Conservation (phyloP, 352 stramenopile genomes). For the Albugo laibachii region DNA sequence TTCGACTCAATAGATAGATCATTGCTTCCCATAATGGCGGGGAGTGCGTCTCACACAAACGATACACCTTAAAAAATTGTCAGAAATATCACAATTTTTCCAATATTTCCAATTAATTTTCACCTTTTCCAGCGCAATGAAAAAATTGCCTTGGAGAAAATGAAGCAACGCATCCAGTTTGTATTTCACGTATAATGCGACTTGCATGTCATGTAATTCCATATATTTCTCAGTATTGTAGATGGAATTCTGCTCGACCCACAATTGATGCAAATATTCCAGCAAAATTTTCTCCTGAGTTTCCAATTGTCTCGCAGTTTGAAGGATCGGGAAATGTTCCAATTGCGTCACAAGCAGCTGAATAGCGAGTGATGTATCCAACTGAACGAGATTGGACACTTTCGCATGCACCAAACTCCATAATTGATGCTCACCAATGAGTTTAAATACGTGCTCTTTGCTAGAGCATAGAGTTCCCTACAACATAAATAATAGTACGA, state of each 20-base stretch:
- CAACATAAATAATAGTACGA: neutral
- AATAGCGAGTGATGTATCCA: constrained; percentile 42
- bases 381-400: constrained; percentile 53
- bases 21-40: constrained; percentile 68
- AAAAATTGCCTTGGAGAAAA: constrained; percentile 66
- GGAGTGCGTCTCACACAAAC: constrained; percentile 49
- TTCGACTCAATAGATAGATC: constrained; percentile 73
- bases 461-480: constrained; percentile 54
- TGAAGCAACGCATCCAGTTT: constrained; percentile 33
- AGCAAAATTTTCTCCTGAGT: constrained; percentile 40
- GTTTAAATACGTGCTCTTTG: constrained; percentile 70
- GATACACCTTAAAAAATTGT: constrained; percentile 24
- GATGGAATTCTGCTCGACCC: constrained; percentile 37
- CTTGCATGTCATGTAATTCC: constrained; percentile 48
- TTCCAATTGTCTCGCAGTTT: constrained; percentile 60
- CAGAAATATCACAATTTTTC: constrained; percentile 1
- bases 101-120: neutral
- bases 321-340: constrained; percentile 53
- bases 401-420: constrained; percentile 65
- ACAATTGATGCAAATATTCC: constrained; percentile 57
- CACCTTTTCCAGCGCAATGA: constrained; percentile 72
- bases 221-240: constrained; percentile 68
- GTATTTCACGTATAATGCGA: constrained; percentile 56
- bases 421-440: constrained; percentile 66
- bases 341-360: constrained; percentile 67